These are phyloP conservation scores for Dicorynia guianensis DNA, from an alignment of 306 rosid genomes.

Conservation along the genomic window DNA sequence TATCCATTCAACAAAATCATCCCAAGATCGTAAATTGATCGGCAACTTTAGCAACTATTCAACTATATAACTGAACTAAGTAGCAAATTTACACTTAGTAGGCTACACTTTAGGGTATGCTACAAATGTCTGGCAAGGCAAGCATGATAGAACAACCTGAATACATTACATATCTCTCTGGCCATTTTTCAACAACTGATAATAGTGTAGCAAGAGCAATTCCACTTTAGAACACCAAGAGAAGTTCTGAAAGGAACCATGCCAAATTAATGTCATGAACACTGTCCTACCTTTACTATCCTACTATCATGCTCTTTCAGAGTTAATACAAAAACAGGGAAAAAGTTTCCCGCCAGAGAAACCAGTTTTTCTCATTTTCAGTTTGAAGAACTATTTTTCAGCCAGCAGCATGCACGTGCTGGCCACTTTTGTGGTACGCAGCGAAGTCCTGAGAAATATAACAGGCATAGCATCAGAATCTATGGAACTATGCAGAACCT, in stretches of 20 bases:
- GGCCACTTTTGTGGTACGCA: too few relatives aligned
- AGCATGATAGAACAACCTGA: background rate
- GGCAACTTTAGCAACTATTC: slow-evolving; percentile 6
- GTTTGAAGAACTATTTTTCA: too few relatives aligned
- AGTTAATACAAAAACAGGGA: background rate
- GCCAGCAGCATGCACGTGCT: too few relatives aligned
- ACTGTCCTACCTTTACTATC: background rate
- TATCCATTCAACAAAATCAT: background rate
- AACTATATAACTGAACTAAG: slow-evolving; percentile 17
- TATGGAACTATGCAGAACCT: too few relatives aligned
- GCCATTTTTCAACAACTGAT: too few relatives aligned
- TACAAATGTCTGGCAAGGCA: slow-evolving; percentile 16
- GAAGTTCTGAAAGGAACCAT: too few relatives aligned
- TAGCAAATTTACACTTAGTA: background rate
- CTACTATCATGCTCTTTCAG: background rate
- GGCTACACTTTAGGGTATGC: slow-evolving; percentile 3
- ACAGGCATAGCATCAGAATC: too few relatives aligned
- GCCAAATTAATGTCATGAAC: background rate
- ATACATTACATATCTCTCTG: background rate
- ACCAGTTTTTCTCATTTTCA: too few relatives aligned
- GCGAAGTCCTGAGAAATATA: too few relatives aligned
- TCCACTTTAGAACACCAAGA: too few relatives aligned
- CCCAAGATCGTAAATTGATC: background rate
- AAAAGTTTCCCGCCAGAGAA: background rate
- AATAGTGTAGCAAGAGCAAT: too few relatives aligned